Conservation (phyloP, 192 early-diverging fungal species). For the Linnemannia hyalina region DNA sequence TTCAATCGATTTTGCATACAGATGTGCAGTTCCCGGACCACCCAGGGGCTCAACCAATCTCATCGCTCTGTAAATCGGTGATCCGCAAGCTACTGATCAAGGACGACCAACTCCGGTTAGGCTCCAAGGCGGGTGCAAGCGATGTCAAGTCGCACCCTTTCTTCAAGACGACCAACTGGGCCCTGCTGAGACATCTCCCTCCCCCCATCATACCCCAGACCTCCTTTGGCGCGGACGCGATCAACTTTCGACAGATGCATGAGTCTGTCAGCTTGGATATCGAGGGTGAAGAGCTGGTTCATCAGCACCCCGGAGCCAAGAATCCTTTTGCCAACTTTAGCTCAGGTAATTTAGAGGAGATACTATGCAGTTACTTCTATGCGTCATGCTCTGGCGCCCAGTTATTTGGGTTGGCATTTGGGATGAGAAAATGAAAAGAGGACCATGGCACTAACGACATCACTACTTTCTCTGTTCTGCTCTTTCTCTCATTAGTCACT, state of each 20-base stretch:
- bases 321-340: slow-evolving; percentile 76
- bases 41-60: slow-evolving; percentile 43
- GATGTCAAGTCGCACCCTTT: slow-evolving; percentile 95
- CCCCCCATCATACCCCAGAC: slow-evolving; percentile 88
- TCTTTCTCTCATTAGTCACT: slow-evolving; percentile 58
- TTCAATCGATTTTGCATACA: slow-evolving; percentile 89
- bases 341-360: slow-evolving; percentile 58
- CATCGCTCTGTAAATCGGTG: slow-evolving; percentile 75
- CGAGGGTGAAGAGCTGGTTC: slow-evolving; percentile 68
- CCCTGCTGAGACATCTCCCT: slow-evolving; percentile 84
- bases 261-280: slow-evolving; percentile 79
- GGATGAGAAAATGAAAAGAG: background rate
- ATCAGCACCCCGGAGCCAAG: slow-evolving; percentile 49
- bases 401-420: background rate
- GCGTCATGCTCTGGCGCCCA: background rate
- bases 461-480: background rate
- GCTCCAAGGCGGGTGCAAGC: slow-evolving; percentile 89
- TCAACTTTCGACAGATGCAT: slow-evolving; percentile 77
- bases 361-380: background rate
- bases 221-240: slow-evolving; percentile 72
- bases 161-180: slow-evolving; percentile 95
- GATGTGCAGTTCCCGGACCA: slow-evolving; percentile 83
- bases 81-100: slow-evolving; percentile 91
- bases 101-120: slow-evolving; percentile 91
- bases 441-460: background rate